Evolutionary conservation across 2,329 filamentous ascomycete species (phyloP).

Genomic region (Colletotrichum liriopes): DNA sequence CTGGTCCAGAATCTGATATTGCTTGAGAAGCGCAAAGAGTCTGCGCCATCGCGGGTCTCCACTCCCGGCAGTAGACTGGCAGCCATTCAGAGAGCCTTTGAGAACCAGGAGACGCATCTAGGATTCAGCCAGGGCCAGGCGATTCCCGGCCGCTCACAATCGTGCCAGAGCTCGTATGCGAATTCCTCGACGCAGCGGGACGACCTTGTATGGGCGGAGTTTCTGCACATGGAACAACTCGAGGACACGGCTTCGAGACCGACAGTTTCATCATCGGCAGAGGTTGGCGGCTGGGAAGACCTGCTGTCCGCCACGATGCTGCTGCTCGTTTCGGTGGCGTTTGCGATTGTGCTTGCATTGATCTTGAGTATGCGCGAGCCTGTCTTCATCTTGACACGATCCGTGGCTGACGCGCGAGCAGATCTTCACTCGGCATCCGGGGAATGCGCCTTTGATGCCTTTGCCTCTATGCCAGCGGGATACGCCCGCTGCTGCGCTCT

Average conservation of each 20-base stretch:
- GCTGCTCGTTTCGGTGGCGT: slow-evolving; percentile 42
- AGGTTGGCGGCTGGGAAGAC: slow-evolving; percentile 31
- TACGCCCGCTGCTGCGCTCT: slow-evolving; percentile 27
- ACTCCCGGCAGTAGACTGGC: slow-evolving; percentile 32
- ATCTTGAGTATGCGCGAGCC: slow-evolving; percentile 30
- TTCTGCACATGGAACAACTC: slow-evolving; percentile 37
- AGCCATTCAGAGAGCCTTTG: slow-evolving; percentile 34
- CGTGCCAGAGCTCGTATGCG: not conserved
- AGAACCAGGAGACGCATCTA: slow-evolving; percentile 22
- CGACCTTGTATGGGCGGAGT: slow-evolving; percentile 27
- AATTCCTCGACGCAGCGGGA: slow-evolving; percentile 7
- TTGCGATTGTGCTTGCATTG: slow-evolving; percentile 38
- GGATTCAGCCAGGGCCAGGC: slow-evolving; percentile 5
- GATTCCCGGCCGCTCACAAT: slow-evolving; percentile 20
- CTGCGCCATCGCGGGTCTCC: not conserved
- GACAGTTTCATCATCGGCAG: not conserved
- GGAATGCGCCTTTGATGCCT: not conserved
- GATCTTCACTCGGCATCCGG: slow-evolving; percentile 19
- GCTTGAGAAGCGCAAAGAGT: slow-evolving; percentile 20
- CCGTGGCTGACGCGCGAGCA: not conserved
- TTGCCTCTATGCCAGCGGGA: slow-evolving; percentile 15
- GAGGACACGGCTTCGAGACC: slow-evolving; percentile 9
- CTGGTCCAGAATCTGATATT: slow-evolving; percentile 47
- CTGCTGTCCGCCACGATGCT: slow-evolving; percentile 40
- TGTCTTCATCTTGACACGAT: too few relatives aligned